Conservation (phyloP, 768 basidiomycete genomes). For the Auriscalpium orientale region DNA sequence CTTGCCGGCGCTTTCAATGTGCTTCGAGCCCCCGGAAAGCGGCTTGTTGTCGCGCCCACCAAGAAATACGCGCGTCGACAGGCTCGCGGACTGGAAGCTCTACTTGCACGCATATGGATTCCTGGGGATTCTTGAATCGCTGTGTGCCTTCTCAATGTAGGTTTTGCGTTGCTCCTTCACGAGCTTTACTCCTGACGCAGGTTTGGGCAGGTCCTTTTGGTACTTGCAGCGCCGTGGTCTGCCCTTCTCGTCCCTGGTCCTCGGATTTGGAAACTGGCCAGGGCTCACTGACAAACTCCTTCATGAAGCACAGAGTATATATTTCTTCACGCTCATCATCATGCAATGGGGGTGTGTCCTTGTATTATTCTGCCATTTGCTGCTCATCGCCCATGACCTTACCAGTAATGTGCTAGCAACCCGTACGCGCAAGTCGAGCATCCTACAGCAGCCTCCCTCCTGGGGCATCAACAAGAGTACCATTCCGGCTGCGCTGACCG, state of each 20-base stretch:
- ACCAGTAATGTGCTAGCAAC: constrained; percentile 42
- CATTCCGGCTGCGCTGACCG: constrained; percentile 37
- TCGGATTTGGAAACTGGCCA: constrained; percentile 40
- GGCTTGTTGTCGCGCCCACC: constrained; percentile 50
- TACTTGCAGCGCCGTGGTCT: constrained; percentile 38
- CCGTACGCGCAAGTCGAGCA: constrained; percentile 44
- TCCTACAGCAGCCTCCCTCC: constrained; percentile 48
- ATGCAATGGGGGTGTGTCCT: constrained; percentile 45
- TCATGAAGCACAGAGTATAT: constrained; percentile 44
- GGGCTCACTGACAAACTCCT: constrained; percentile 32
- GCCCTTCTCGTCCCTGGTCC: constrained; percentile 38
- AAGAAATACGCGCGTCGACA: constrained; percentile 46
- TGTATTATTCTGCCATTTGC: neutral
- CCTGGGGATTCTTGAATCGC: constrained; percentile 39
- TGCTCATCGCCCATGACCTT: neutral
- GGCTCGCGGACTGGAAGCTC: constrained; percentile 45
- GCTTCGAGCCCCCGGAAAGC: constrained; percentile 53
- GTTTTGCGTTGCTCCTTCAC: constrained; percentile 11
- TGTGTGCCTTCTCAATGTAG: constrained; percentile 44
- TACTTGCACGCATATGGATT: constrained; percentile 53
- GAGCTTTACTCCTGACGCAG: neutral
- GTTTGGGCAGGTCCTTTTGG: constrained; percentile 32
- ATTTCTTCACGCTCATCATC: constrained; percentile 42
- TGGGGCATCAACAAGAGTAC: constrained; percentile 32
- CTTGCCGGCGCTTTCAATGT: constrained; percentile 43